phyloP scores from a whole-genome alignment of 352 stramenopile species.

The Pythium brachiatum region DNA sequence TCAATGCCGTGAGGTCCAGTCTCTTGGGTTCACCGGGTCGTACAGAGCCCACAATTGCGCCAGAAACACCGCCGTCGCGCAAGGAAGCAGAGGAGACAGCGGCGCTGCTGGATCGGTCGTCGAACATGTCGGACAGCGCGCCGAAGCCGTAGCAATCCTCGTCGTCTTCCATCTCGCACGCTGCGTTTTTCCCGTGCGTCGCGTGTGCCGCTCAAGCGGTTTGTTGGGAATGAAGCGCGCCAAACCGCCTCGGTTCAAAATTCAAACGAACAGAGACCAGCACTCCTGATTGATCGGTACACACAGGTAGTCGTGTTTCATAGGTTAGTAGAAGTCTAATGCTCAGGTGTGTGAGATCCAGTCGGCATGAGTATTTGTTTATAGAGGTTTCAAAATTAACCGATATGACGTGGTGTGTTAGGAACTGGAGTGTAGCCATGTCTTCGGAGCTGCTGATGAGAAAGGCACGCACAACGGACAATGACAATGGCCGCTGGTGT shows the following conservation, averaged over 20 bases:
- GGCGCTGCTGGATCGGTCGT: conserved; percentile 1
- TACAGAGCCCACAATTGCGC: neutral
- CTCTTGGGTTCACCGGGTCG: conserved; percentile 16
- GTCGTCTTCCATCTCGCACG: conserved; percentile 45
- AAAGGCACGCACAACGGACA: too few relatives aligned
- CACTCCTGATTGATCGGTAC: neutral
- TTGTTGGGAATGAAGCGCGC: conserved; percentile 3
- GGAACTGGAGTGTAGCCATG: neutral
- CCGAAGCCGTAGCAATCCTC: conserved; percentile 71
- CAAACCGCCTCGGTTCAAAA: conserved; percentile 25
- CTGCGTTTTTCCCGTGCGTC: conserved; percentile 2
- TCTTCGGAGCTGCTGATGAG: too few relatives aligned
- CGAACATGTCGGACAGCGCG: conserved; percentile 63
- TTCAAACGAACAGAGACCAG: conserved; percentile 19
- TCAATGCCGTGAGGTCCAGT: conserved; percentile 38
- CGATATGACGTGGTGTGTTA: neutral
- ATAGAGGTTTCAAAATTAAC: neutral
- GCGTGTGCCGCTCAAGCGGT: too few relatives aligned
- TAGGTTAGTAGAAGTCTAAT: too few relatives aligned
- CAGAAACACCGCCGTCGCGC: neutral
- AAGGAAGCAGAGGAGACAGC: neutral
- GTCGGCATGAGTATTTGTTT: too few relatives aligned
- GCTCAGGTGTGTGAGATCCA: too few relatives aligned
- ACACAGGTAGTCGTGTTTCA: conserved; percentile 4
- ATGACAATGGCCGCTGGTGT: too few relatives aligned